Conservation (phyloP, 192 early-diverging fungal genomes). For the Coemansia biformis region DNA sequence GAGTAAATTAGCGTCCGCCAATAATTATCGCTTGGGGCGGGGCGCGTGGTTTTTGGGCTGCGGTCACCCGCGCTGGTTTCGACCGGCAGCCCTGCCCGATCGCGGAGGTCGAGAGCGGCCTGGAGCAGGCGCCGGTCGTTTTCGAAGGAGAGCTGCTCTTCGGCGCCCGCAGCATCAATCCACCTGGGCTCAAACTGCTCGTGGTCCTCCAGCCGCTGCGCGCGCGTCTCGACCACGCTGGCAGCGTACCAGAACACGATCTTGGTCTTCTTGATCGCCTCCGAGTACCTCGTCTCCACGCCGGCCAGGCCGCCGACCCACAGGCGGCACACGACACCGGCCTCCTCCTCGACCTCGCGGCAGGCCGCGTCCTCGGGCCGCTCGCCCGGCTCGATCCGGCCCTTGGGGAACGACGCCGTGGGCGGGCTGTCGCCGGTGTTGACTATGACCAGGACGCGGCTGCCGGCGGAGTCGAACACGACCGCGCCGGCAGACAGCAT, state of each 20-base stretch:
- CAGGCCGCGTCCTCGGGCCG: slow-evolving; percentile 16
- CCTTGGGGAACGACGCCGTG: slow-evolving; percentile 32
- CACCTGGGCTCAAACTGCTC: slow-evolving; percentile 18
- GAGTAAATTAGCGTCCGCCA: too few relatives aligned
- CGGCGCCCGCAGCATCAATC: slow-evolving; percentile 13
- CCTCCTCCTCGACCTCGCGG: slow-evolving; percentile 37
- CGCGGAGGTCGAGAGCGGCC: background rate
- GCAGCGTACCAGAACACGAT: slow-evolving; percentile 44
- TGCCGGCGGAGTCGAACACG: slow-evolving; percentile 17
- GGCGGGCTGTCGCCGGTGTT: background rate
- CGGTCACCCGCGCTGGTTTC: too few relatives aligned
- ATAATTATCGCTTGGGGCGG: too few relatives aligned
- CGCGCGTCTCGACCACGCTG: slow-evolving; percentile 6
- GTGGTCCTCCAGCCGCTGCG: slow-evolving; percentile 24
- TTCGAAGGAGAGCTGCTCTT: slow-evolving; percentile 9
- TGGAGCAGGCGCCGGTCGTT: slow-evolving; percentile 14
- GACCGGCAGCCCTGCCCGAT: too few relatives aligned
- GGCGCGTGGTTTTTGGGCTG: too few relatives aligned
- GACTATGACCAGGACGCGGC: slow-evolving; percentile 19
- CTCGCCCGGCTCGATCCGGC: slow-evolving; percentile 28
- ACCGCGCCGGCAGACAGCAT: slow-evolving; percentile 43
- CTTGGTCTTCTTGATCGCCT: slow-evolving; percentile 15
- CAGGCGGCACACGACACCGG: slow-evolving; percentile 27
- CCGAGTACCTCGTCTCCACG: slow-evolving; percentile 19
- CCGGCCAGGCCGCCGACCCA: slow-evolving; percentile 18